Evolutionary conservation across 2,329 filamentous ascomycete genomes (phyloP).

Genomic region (Lasiodiplodia citricola): DNA sequence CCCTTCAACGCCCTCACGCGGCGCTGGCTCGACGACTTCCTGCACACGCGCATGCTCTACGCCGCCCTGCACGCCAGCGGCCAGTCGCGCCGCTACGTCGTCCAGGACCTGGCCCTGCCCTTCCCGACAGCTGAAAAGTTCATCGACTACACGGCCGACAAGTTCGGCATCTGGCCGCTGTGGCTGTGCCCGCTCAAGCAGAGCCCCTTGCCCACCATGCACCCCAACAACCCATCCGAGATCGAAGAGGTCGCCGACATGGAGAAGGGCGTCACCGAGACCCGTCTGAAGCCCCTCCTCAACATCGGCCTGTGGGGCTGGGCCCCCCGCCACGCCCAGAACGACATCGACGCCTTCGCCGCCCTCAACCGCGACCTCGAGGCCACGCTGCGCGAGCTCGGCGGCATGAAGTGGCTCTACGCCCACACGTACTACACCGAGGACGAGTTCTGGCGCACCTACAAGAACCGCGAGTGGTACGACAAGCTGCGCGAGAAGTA

Average conservation of each 20-base stretch:
- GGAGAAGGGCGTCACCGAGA: constrained; percentile 35
- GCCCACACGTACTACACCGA: constrained; percentile 72
- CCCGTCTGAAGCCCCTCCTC: constrained; percentile 47
- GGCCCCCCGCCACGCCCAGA: not conserved
- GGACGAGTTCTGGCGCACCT: constrained; percentile 71
- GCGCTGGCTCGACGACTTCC: constrained; percentile 64
- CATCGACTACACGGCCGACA: constrained; percentile 48
- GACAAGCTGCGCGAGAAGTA: constrained; percentile 64
- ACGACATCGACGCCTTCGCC: constrained; percentile 49
- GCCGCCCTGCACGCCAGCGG: constrained; percentile 67
- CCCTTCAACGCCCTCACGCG: constrained; percentile 70
- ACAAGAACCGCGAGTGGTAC: constrained; percentile 61
- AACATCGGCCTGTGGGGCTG: constrained; percentile 75
- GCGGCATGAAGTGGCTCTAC: constrained; percentile 73
- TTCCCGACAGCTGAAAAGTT: constrained; percentile 51
- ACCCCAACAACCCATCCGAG: constrained; percentile 9
- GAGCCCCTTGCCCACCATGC: constrained; percentile 27
- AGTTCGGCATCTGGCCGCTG: constrained; percentile 52
- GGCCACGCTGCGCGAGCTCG: constrained; percentile 61
- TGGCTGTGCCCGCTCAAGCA: constrained; percentile 54
- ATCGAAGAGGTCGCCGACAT: not conserved
- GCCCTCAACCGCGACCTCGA: constrained; percentile 65
- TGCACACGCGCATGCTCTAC: constrained; percentile 70
- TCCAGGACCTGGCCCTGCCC: constrained; percentile 66
- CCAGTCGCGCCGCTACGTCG: constrained; percentile 64